Evolutionary conservation across 2,329 filamentous ascomycete genomes (phyloP), one percentile per base, ranked within the genome.

Genomic region (Fusarium sp.): DNA sequence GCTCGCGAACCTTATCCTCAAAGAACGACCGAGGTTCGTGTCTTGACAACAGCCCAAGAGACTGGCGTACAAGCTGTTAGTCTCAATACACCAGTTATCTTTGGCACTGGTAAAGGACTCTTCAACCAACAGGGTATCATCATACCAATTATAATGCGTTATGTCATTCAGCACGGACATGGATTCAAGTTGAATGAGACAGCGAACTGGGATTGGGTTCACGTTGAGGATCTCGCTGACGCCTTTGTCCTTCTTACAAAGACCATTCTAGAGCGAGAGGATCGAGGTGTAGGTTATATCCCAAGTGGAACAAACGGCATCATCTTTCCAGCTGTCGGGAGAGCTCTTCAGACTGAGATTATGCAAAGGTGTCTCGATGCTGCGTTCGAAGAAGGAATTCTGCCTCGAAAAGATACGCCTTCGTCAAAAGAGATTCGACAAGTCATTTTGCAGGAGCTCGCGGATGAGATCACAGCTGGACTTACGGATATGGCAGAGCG

Each of bases 391-490:
- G 46, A 27, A 20, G 13, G 17, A 4, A 48, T 48, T 2, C 11
- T 48, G 2, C 46, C 46, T 27, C 46, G 46, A 8, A 1, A 37
- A 6, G 46, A 36, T 36, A 36, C 46, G 5, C 46, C 46, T 11
- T n/a, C 31, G 7, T 25, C 20, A 11, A 48, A 37, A 17, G 46
- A 48, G 3, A 27, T 37, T 20, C 13, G 17, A 15, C 11, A 37
- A 4, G 46, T 27, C 15, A 6, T 20, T 13, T 6, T 64, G 1
- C 41, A 47, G 21, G 29, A 62, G 14, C 37, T 62, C 13, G 58
- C 58, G 3, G 58, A 62, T 13, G 52, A 65, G 39, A 43, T 50
- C 15, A 65, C 48, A 36, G 52, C 46, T 17, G 62, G 62, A 5
- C 23, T 58, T 6, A 25, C 20, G 6, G 46, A 63, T 23, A 62